Evolutionary conservation across 805 yeast species (phyloP), one percentile per base, ranked within the genome.

Genomic region (Yamadazyma ubonensis): DNA sequence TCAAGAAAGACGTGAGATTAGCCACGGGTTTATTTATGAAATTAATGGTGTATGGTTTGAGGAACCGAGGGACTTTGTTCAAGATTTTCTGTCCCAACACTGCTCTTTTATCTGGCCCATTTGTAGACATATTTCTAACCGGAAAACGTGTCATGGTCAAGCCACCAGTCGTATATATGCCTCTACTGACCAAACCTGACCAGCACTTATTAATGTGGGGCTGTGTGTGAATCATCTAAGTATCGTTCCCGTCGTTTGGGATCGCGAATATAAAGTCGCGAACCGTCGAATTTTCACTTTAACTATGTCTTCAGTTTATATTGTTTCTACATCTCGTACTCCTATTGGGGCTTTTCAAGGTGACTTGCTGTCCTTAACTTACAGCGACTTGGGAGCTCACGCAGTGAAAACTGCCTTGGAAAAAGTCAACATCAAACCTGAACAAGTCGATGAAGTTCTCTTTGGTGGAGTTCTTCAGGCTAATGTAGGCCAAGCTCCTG

Each of bases 291-390:
- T 22, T 33, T 12, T 16, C 15, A 4, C 19, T 12, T 21, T 21
- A 17, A 11, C 14, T 14, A 4, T n/a, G 21, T 27, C 27, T 31
- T 44, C 49, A 20, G 99, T 89, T 36, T 91, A 91, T 67, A 88
- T 93, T 61, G 98, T 90, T 42, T 71, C 96, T 26, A 76, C 87
- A 37, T 81, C 96, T 36, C 85, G 99, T 75, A 93, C 99, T 15
- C 99, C 99, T 55, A 78, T 93, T 54, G 99, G 98, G 30, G 82
- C 96, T 11, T 86, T 93, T 71, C 93, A 85, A 63, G 97, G 99
- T 41, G 60, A 79, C 2, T 75, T 93, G 32, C 64, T 93, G 26
- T 75, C 93, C 25, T 76, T 86, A 55, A 68, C 79, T 36, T 89
- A 83, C 59, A 79, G 83, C 43, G 98, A 91, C 58, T 76, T 93